Evolutionary conservation across 371 early-diverging fungal species (phyloP).

Genomic region (Conidiobolus incongruus): DNA sequence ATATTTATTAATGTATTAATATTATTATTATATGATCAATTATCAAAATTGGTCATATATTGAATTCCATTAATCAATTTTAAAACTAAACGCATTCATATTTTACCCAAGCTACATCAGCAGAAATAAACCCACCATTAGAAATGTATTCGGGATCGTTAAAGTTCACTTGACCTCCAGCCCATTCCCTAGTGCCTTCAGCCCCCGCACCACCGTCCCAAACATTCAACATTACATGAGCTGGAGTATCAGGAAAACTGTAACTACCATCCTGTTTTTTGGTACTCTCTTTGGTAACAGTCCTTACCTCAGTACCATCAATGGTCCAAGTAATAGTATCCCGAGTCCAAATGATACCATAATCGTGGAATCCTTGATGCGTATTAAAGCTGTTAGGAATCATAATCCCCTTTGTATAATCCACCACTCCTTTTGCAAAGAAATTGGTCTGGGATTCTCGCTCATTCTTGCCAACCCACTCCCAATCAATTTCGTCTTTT

Average conservation of each 20-base stretch:
- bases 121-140: constrained; percentile 2
- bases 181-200: constrained; percentile 35
- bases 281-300: constrained; percentile 12
- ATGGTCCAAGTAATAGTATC: constrained; percentile 24
- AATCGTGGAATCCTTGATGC: constrained; percentile 12
- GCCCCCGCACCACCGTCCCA: constrained; percentile 42
- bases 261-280: too few relatives aligned
- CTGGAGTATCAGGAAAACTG: constrained; percentile 24
- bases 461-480: constrained; percentile 4
- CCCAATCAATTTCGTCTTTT: constrained; percentile 7
- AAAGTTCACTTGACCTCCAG: constrained; percentile 38
- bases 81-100: constrained; percentile 1
- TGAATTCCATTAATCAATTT: too few relatives aligned
- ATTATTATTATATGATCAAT: too few relatives aligned
- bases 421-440: constrained; percentile 3
- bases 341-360: constrained; percentile 27
- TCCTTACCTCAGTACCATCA: constrained; percentile 22
- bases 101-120: neutral
- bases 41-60: too few relatives aligned
- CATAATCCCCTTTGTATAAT: constrained; percentile 1
- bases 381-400: constrained; percentile 8
- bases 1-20: too few relatives aligned
- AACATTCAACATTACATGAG: constrained; percentile 30
- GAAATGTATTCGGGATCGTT: constrained; percentile 3
- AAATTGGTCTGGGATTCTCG: constrained; percentile 1